phyloP scores from a whole-genome alignment of 768 basidiomycete genomes.

The Russula griseocarnosa region DNA sequence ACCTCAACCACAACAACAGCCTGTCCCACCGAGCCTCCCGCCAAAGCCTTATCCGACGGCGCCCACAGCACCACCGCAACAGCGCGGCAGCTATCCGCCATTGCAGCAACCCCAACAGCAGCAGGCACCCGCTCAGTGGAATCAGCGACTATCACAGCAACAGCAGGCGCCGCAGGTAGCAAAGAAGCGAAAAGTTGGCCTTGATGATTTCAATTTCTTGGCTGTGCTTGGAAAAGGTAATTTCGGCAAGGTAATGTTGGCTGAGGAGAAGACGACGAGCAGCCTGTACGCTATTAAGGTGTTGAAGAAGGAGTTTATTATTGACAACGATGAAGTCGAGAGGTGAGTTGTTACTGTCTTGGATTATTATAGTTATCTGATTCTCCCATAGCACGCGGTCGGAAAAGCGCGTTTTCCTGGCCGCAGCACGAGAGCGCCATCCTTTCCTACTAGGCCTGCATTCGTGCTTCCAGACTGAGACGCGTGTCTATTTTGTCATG shows the following conservation, averaged over 20 bases:
- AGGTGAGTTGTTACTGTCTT: conserved; percentile 51
- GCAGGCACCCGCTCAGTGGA: conserved; percentile 35
- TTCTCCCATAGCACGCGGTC: conserved; percentile 75
- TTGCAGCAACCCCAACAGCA: conserved; percentile 25
- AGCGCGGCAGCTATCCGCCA: conserved; percentile 17
- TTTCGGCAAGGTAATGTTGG: conserved; percentile 99
- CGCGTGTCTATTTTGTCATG: conserved; percentile 99
- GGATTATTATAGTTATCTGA: not conserved
- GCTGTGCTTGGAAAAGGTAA: conserved; percentile 99
- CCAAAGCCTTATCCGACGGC: conserved; percentile 17
- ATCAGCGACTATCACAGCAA: conserved; percentile 34
- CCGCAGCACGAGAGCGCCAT: conserved; percentile 95
- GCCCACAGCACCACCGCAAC: conserved; percentile 8
- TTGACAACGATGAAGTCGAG: conserved; percentile 99
- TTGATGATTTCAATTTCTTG: conserved; percentile 98
- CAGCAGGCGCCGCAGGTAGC: conserved; percentile 34
- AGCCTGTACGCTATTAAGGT: conserved; percentile 98
- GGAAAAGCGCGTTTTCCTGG: conserved; percentile 96
- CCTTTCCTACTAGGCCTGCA: conserved; percentile 96
- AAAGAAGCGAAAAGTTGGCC: conserved; percentile 80
- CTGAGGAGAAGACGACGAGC: conserved; percentile 92
- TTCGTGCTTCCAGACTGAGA: conserved; percentile 99
- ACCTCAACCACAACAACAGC: conserved; percentile 22
- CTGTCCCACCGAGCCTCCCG: conserved; percentile 25
- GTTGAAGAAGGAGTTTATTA: conserved; percentile 99